phyloP scores from a whole-genome alignment of 495 filamentous ascomycete genomes.

The Podospora sp. region DNA sequence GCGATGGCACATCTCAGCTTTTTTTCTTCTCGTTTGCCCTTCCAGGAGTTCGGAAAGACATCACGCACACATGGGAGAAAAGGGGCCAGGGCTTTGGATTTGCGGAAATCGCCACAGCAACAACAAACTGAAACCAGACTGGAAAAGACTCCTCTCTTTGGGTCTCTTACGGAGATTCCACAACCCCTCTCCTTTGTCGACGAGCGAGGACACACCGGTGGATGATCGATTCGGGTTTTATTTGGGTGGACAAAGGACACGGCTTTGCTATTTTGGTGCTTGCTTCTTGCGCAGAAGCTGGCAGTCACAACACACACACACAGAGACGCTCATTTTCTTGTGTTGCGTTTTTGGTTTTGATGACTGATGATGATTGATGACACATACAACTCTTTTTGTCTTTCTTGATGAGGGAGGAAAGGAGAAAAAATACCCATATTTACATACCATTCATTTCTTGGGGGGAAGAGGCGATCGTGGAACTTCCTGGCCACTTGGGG shows the following conservation, averaged over 20 bases:
- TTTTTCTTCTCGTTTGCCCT: background rate
- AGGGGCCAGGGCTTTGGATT: background rate
- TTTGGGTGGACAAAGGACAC: constrained; percentile 6
- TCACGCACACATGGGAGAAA: background rate
- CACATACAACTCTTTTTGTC: constrained; percentile 3
- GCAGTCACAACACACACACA: constrained; percentile 5
- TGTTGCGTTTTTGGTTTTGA: constrained; percentile 7
- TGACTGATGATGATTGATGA: constrained; percentile 24
- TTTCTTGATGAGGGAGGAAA: constrained; percentile 11
- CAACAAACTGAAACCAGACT: constrained; percentile 1
- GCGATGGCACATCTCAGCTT: constrained; percentile 2
- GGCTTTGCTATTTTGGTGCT: background rate
- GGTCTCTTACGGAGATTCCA: background rate
- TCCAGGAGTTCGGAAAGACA: constrained; percentile 9
- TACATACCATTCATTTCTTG: background rate
- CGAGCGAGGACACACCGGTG: background rate
- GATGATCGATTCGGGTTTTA: background rate
- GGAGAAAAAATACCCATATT: background rate
- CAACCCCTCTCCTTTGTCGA: constrained; percentile 1
- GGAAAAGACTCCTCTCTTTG: constrained; percentile 3
- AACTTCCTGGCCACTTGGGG: background rate
- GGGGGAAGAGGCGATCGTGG: background rate
- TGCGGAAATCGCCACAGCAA: background rate
- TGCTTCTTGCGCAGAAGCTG: constrained; percentile 11
- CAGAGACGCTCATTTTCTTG: background rate